These are phyloP conservation scores for Metschnikowia kunwiensis DNA, from an alignment of 805 yeast species.

Conservation along the genomic window DNA sequence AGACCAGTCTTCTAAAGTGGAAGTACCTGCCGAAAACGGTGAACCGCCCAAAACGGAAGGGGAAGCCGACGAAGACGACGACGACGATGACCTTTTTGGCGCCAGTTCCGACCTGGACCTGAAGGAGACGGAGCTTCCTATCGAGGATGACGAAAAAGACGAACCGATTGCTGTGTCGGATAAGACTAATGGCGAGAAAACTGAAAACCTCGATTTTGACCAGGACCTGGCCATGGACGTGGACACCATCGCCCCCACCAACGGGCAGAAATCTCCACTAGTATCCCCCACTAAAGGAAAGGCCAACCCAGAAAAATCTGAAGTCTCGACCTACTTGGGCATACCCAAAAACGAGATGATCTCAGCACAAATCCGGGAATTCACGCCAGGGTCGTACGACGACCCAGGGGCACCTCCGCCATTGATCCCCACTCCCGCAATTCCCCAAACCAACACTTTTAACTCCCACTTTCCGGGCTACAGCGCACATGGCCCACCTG, in stretches of 20 bases:
- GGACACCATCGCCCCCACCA: no score
- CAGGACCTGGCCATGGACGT: no score
- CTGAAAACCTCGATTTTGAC: no score
- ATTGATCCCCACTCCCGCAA: slow-evolving; percentile 46
- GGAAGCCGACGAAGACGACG: slow-evolving; percentile 3
- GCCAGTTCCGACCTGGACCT: slow-evolving; percentile 15
- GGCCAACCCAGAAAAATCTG: not conserved
- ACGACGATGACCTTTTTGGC: slow-evolving; percentile 19
- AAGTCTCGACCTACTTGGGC: slow-evolving; percentile 33
- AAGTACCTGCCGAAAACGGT: not conserved
- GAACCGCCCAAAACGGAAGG: not conserved
- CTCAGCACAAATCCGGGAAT: slow-evolving; percentile 17
- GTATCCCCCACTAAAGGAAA: not conserved
- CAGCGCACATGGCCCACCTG: not conserved
- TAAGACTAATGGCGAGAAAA: no score
- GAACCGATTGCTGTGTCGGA: no score
- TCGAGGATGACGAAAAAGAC: no score
- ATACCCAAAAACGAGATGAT: slow-evolving; percentile 62
- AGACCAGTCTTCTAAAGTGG: no score
- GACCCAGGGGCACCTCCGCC: slow-evolving; percentile 89
- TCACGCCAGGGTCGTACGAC: slow-evolving; percentile 37
- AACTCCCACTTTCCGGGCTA: not conserved
- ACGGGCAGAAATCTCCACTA: no score
- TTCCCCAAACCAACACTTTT: slow-evolving; percentile 25
- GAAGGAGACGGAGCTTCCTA: no score